phyloP scores from a whole-genome alignment of 106 monocot species.

The Platanthera zijinensis region DNA sequence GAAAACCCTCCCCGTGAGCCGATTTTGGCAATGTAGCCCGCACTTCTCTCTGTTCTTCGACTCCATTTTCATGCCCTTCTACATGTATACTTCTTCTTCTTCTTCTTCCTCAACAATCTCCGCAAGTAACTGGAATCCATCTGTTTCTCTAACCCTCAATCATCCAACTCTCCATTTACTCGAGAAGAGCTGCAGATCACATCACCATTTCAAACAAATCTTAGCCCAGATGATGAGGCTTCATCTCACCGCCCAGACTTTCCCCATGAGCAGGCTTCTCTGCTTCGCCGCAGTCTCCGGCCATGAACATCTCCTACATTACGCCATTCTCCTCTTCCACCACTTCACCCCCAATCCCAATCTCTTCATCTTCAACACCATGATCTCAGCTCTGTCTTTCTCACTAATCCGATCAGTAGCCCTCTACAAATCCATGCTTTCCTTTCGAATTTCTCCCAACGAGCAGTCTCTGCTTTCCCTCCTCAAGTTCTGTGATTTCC shows the following conservation, averaged over 20 bases:
- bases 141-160: slow-evolving; percentile 33
- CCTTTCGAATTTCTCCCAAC: slow-evolving; percentile 27
- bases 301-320: slow-evolving; percentile 14
- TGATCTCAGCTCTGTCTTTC: slow-evolving; percentile 53
- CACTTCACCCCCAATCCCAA: slow-evolving; percentile 60
- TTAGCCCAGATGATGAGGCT: slow-evolving; percentile 44
- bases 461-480: slow-evolving; percentile 45
- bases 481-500: slow-evolving; percentile 20
- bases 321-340: slow-evolving; percentile 39
- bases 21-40: background rate
- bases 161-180: slow-evolving; percentile 54
- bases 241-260: slow-evolving; percentile 36
- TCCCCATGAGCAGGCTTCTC: slow-evolving; percentile 68
- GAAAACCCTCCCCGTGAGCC: background rate
- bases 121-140: slow-evolving; percentile 41
- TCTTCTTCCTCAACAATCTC: background rate
- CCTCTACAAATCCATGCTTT: slow-evolving; percentile 39
- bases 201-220: slow-evolving; percentile 41
- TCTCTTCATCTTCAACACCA: slow-evolving; percentile 53
- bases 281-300: slow-evolving; percentile 40
- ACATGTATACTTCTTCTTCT: background rate
- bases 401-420: slow-evolving; percentile 10
- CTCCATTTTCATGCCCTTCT: background rate
- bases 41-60: background rate
- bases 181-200: slow-evolving; percentile 30